Conservation (phyloP, 225 moss, liverwort and hornwort genomes). For the Physcomitrium patens region DNA sequence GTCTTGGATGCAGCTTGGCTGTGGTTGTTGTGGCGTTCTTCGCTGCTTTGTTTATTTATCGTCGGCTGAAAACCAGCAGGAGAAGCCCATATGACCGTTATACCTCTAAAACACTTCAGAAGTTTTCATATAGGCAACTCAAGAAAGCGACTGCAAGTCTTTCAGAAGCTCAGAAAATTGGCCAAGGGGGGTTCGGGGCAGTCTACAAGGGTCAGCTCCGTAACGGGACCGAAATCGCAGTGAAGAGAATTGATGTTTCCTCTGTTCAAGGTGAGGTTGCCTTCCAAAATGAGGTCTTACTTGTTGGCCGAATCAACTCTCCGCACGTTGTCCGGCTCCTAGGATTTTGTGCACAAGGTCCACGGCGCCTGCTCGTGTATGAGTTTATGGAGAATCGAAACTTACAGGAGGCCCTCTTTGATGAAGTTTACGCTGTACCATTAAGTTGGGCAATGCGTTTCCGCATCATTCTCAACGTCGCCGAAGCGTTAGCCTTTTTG, state of each 20-base stretch:
- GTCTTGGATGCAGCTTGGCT: constrained; percentile 70
- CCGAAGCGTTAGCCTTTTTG: constrained; percentile 77
- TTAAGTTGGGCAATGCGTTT: constrained; percentile 84
- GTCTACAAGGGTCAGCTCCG: constrained; percentile 85
- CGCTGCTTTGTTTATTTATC: constrained; percentile 56
- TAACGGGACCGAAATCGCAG: constrained; percentile 78
- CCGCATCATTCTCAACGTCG: constrained; percentile 83
- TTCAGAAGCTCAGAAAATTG: constrained; percentile 74
- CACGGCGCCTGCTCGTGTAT: constrained; percentile 85
- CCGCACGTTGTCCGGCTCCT: constrained; percentile 86
- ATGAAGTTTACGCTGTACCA: constrained; percentile 75
- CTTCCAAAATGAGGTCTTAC: constrained; percentile 92
- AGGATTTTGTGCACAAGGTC: constrained; percentile 87
- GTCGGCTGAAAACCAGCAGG: constrained; percentile 62
- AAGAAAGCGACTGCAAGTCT: constrained; percentile 84
- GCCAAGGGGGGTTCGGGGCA: constrained; percentile 92
- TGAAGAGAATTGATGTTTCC: constrained; percentile 87
- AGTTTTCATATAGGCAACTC: constrained; percentile 80
- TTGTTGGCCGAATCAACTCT: constrained; percentile 78
- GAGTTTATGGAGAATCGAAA: constrained; percentile 95
- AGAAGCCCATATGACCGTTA: constrained; percentile 57
- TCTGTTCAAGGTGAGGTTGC: constrained; percentile 91
- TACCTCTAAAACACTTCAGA: constrained; percentile 63
- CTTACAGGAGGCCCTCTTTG: constrained; percentile 92
- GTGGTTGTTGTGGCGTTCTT: constrained; percentile 60